Evolutionary conservation across 2,329 filamentous ascomycete genomes (phyloP).

Genomic region (Pseudogymnoascus sp.): DNA sequence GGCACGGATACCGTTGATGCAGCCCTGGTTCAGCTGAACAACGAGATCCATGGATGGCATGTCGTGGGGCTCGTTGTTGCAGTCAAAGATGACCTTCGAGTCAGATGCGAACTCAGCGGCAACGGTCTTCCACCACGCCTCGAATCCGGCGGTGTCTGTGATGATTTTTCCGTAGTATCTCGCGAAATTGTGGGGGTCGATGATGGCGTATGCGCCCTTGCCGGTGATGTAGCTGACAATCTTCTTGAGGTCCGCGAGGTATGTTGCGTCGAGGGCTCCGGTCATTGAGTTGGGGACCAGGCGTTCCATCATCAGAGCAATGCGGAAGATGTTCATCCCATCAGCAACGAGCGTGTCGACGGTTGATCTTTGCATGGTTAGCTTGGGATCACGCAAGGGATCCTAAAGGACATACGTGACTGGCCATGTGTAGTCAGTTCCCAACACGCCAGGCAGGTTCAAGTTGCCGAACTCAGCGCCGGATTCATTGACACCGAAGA

Average conservation of each 20-base stretch:
- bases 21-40: conserved; percentile 31
- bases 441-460: conserved; percentile 44
- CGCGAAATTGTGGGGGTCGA: conserved; percentile 40
- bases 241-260: conserved; percentile 34
- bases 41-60: conserved; percentile 31
- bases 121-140: conserved; percentile 31
- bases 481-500: conserved; percentile 31
- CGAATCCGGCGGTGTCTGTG: conserved; percentile 26
- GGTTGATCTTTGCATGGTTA: conserved; percentile 12
- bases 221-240: conserved; percentile 38
- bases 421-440: conserved; percentile 51
- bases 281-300: conserved; percentile 41
- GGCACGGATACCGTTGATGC: conserved; percentile 32
- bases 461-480: conserved; percentile 51
- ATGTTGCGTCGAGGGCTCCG: conserved; percentile 33
- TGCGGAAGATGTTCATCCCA: conserved; percentile 48
- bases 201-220: conserved; percentile 37
- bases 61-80: conserved; percentile 34
- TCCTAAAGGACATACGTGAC: conserved; percentile 32
- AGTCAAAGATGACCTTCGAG: conserved; percentile 31
- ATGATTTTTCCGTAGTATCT: conserved; percentile 33
- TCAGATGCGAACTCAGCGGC: conserved; percentile 28
- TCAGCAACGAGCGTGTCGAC: conserved; percentile 39
- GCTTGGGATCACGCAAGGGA: conserved; percentile 11
- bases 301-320: conserved; percentile 46